Base-by-base conservation (phyloP, 148 eudicot species). In the Chenopodium formosanum region DNA sequence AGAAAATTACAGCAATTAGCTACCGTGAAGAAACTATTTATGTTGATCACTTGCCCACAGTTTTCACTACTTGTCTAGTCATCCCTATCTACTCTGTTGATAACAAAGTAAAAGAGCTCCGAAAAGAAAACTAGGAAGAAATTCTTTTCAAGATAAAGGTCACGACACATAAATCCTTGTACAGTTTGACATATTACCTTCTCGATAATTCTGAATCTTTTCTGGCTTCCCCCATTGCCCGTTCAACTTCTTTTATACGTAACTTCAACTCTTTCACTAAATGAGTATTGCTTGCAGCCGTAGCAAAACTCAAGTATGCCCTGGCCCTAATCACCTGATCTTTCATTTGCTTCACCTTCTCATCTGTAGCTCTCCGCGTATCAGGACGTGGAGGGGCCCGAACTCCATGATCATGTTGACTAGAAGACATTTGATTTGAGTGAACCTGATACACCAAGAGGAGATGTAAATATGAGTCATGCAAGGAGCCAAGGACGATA, bases 271-370 rank as follows among this genome's bases (percentile, higher is more conserved):
- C 99, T 82, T 90, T 94, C 56, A 90, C 92, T 86, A 94, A 82
- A 76, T 91, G 94, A 72, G 91, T 83, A 83, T 91, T 89, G 85
- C 91, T 81, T 65, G 75, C 70, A 64, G 89, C 68, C 29, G 91
- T 88, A 67, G 90, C 88, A 83, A 94, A 90, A 81, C 83, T 91
- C 89, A 96, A 81, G 86, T 92, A 96, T 32, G 86, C 93, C 86
- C 79, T 92, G 77, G 99, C 99, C 89, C 98, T 91, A 81, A 96
- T 85, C 86, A 96, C 78, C 83, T 96, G 97, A 82, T 94, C 98
- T 84, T 88, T 94, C 89, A 94, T 91, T 86, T 90, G 90, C 84
- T 89, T 89, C 23, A 96, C 76, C 84, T 84, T 96, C 83, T 78
- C 90, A 91, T 91, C 92, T 65, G 82, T 31, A 63, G 77, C 31